These are phyloP conservation scores for Picea sitchensis DNA, from an alignment of 75 land plant species.

Conservation along the genomic window DNA sequence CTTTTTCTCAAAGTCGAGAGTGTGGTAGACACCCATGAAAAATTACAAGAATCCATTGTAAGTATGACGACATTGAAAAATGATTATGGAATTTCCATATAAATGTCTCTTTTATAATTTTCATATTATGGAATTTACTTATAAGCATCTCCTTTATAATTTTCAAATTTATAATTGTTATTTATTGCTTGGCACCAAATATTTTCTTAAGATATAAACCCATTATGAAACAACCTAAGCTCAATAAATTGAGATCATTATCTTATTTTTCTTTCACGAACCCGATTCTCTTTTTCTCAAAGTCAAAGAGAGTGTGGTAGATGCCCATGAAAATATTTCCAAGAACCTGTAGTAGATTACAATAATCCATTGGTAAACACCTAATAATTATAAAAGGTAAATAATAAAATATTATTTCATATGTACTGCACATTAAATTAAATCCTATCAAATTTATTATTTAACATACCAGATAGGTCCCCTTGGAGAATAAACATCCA, in stretches of 20 bases:
- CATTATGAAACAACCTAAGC: too few relatives aligned
- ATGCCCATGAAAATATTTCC: constrained; percentile 80
- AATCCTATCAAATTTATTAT: background rate
- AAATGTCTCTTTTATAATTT: too few relatives aligned
- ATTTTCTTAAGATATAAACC: background rate
- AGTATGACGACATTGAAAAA: too few relatives aligned
- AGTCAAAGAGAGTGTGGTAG: constrained; percentile 76
- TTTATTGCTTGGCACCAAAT: background rate
- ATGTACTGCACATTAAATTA: background rate
- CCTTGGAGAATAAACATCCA: constrained; percentile 36
- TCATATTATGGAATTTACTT: too few relatives aligned
- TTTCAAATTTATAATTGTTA: too few relatives aligned
- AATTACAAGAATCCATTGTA: too few relatives aligned
- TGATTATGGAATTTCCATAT: too few relatives aligned
- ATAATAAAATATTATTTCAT: background rate
- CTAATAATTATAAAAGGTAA: background rate
- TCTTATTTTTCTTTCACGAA: constrained; percentile 54
- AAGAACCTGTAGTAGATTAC: constrained; percentile 44
- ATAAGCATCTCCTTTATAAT: too few relatives aligned
- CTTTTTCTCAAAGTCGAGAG: too few relatives aligned
- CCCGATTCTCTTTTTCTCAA: constrained; percentile 47
- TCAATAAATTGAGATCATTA: too few relatives aligned
- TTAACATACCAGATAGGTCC: constrained; percentile 83
- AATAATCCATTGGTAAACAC: background rate
- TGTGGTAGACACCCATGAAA: too few relatives aligned